Evolutionary conservation across 1,139 yeast genomes (phyloP).

Genomic region (Ogataea hybrid): DNA sequence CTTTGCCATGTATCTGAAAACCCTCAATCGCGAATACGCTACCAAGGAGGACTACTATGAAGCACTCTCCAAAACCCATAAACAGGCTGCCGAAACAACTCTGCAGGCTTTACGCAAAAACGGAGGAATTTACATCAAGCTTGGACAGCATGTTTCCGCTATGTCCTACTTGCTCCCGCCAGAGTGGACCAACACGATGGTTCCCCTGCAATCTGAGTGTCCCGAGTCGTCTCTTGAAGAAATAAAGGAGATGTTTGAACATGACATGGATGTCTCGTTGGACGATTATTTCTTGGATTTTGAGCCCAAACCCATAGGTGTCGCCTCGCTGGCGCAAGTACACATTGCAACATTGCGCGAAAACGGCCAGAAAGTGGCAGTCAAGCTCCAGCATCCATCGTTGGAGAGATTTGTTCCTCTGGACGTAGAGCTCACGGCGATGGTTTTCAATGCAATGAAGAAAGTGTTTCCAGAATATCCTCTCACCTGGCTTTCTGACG

Average conservation of each 20-base stretch:
- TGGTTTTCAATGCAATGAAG: conserved; percentile 73
- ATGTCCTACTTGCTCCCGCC: conserved; percentile 84
- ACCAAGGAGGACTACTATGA: conserved; percentile 47
- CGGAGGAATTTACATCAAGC: conserved; percentile 90
- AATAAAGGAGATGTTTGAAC: conserved; percentile 59
- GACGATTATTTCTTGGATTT: conserved; percentile 69
- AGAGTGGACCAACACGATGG: conserved; percentile 96
- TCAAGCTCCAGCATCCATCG: conserved; percentile 92
- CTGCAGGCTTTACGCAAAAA: conserved; percentile 75
- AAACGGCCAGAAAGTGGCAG: conserved; percentile 79
- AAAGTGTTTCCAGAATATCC: conserved; percentile 92
- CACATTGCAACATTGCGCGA: conserved; percentile 67
- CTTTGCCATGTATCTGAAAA: conserved; percentile 59
- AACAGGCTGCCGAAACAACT: conserved; percentile 75
- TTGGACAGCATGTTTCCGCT: conserved; percentile 94
- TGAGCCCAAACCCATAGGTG: conserved; percentile 79
- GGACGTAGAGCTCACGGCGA: conserved; percentile 74
- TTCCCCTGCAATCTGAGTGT: conserved; percentile 87
- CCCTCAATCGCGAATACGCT: conserved; percentile 45
- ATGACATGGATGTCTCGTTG: conserved; percentile 63
- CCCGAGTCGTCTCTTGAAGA: conserved; percentile 77
- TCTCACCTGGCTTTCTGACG: conserved; percentile 90
- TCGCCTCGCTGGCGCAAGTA: conserved; percentile 97
- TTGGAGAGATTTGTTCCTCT: conserved; percentile 85
- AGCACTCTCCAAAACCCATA: conserved; percentile 65